Evolutionary conservation across 179 eudicot species (phyloP).

Genomic region (Spergularia azorica): DNA sequence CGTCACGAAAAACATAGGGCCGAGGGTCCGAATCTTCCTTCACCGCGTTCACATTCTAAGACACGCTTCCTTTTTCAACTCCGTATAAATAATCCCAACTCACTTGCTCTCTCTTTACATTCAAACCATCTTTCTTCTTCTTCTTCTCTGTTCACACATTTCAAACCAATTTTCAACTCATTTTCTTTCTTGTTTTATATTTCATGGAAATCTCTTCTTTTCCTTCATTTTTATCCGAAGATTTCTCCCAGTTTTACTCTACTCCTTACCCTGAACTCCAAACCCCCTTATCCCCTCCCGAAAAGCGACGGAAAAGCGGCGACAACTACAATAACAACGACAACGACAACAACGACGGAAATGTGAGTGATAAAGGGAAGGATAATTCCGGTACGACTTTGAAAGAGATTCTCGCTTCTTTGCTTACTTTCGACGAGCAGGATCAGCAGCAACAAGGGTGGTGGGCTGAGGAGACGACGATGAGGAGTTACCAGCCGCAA

Average conservation of each 20-base stretch:
- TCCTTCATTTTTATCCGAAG: constrained; percentile 44
- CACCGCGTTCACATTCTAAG: constrained; percentile 49
- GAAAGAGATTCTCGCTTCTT: constrained; percentile 28
- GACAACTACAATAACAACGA: too few relatives aligned
- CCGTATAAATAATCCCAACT: constrained; percentile 18
- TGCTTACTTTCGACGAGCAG: constrained; percentile 23
- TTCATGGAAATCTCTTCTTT: constrained; percentile 64
- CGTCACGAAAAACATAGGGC: constrained; percentile 9
- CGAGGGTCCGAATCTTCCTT: constrained; percentile 33
- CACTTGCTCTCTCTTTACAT: constrained; percentile 17
- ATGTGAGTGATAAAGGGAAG: not conserved
- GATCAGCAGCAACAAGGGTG: constrained; percentile 8
- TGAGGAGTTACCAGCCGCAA: constrained; percentile 22
- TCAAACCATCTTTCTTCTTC: not conserved
- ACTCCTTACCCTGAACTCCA: constrained; percentile 36
- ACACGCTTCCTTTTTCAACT: constrained; percentile 43
- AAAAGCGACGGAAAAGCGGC: too few relatives aligned
- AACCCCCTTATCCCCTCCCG: not conserved
- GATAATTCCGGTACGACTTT: not conserved
- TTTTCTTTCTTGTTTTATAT: not conserved
- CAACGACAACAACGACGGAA: not conserved
- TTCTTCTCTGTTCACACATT: constrained; percentile 43
- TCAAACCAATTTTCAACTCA: not conserved
- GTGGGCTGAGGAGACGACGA: not conserved
- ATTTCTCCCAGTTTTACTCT: constrained; percentile 39